Percentiles rank a stretch among this genome's conserved stretches.
Evolutionary conservation across 2,329 filamentous ascomycete species (phyloP).

Genomic region (Colletotrichum destructivum): DNA sequence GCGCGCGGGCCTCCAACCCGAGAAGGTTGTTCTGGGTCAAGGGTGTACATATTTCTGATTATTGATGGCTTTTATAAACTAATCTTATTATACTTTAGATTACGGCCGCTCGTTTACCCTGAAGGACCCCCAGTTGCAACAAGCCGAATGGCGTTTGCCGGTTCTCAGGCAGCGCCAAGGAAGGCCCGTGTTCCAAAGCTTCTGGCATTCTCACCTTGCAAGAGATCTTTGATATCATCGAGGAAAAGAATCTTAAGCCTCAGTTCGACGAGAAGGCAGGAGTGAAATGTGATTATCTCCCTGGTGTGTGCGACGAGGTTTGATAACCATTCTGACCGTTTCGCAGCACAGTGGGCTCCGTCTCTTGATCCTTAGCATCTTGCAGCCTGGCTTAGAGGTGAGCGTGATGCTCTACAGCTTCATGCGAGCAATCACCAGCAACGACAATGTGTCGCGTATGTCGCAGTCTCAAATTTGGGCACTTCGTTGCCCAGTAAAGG

Average conservation of each 20-base stretch:
- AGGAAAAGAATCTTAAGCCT: conserved; percentile 16
- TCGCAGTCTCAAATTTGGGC: too few relatives aligned
- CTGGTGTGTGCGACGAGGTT: too few relatives aligned
- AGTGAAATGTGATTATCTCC: conserved; percentile 7
- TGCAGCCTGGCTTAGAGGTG: too few relatives aligned
- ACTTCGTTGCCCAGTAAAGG: too few relatives aligned
- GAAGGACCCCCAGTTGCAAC: conserved; percentile 40
- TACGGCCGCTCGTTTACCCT: conserved; percentile 53
- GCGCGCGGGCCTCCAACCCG: conserved; percentile 58
- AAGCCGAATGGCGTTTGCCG: conserved; percentile 43
- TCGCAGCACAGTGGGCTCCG: too few relatives aligned
- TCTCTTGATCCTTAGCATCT: too few relatives aligned
- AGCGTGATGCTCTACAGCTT: too few relatives aligned
- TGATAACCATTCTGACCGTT: too few relatives aligned
- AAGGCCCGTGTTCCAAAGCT: conserved; percentile 40
- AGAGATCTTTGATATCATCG: conserved; percentile 47
- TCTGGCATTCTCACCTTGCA: conserved; percentile 45
- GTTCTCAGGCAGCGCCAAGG: conserved; percentile 37
- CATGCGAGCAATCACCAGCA: too few relatives aligned
- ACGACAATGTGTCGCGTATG: too few relatives aligned
- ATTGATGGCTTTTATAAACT: neutral
- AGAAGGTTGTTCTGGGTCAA: conserved; percentile 59
- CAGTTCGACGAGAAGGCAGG: conserved; percentile 45
- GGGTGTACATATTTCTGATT: conserved; percentile 48
- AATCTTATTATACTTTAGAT: neutral